A percentile compares a stretch with the other conserved stretches of the same genome.
Conservation (phyloP, 116 monocot genomes). For the Papilionanthe hybrid region DNA sequence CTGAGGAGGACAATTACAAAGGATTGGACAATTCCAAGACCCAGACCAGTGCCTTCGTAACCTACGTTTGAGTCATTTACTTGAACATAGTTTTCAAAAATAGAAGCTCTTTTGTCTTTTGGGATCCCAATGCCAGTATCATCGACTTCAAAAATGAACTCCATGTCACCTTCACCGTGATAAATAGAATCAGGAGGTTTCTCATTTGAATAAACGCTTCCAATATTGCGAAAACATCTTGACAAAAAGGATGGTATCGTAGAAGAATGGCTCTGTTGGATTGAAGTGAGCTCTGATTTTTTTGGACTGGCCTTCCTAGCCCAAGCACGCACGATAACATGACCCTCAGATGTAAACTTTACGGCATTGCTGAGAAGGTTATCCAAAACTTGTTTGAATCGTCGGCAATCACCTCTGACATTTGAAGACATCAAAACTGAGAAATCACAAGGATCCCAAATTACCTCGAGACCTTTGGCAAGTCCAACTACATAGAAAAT, state of each 20-base stretch:
- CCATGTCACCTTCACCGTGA: conserved; percentile 26
- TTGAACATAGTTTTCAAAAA: conserved; percentile 96
- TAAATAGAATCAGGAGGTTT: conserved; percentile 2
- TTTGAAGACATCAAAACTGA: conserved; percentile 43
- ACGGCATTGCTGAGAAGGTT: conserved; percentile 88
- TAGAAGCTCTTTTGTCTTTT: conserved; percentile 62
- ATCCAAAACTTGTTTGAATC: conserved; percentile 77
- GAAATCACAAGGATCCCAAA: conserved; percentile 92
- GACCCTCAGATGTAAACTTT: conserved; percentile 71
- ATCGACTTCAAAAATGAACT: conserved; percentile 75
- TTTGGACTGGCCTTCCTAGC: conserved; percentile 27
- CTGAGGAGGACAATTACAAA: conserved; percentile 34
- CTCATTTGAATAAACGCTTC: neutral
- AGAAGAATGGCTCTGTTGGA: conserved; percentile 9
- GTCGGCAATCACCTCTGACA: conserved; percentile 60
- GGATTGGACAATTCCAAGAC: conserved; percentile 95
- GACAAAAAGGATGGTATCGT: neutral
- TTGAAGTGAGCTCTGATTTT: conserved; percentile 9
- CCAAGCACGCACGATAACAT: conserved; percentile 69
- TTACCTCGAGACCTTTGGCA: conserved; percentile 68
- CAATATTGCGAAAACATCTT: conserved; percentile 4
- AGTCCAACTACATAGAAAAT: conserved; percentile 55
- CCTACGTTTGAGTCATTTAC: conserved; percentile 41
- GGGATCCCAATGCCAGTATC: conserved; percentile 86
- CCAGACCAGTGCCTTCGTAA: conserved; percentile 76